Conservation (phyloP, 2,329 filamentous ascomycete species). For the Domatiomyces catenatus region DNA sequence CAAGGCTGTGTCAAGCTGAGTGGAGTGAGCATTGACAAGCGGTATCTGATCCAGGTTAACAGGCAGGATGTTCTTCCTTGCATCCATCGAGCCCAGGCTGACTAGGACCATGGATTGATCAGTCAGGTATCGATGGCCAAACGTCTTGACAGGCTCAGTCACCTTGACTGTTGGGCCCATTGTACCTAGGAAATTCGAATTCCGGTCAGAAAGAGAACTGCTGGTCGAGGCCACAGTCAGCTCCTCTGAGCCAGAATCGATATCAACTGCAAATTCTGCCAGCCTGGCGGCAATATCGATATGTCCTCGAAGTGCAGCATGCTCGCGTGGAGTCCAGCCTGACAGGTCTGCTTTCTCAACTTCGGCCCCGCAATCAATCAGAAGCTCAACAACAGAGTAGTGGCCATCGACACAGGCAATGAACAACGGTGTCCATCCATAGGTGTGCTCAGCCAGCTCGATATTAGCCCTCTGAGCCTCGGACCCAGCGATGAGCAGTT, state of each 20-base stretch:
- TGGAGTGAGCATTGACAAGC: conserved; percentile 72
- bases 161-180: conserved; percentile 30
- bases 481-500: conserved; percentile 56
- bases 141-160: conserved; percentile 76
- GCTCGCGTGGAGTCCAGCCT: conserved; percentile 87
- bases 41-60: conserved; percentile 82
- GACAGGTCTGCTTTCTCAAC: conserved; percentile 63
- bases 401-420: conserved; percentile 84
- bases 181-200: conserved; percentile 22
- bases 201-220: conserved; percentile 28
- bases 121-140: conserved; percentile 86
- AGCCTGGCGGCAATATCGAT: conserved; percentile 62
- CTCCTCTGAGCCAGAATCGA: conserved; percentile 12
- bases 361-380: conserved; percentile 65
- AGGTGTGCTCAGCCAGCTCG: conserved; percentile 66
- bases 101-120: conserved; percentile 81
- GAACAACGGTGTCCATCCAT: conserved; percentile 90
- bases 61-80: conserved; percentile 62
- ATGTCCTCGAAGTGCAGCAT: conserved; percentile 80
- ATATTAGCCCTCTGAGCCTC: conserved; percentile 57
- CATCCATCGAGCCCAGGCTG: conserved; percentile 88
- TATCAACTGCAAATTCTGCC: conserved; percentile 37
- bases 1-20: conserved; percentile 83
- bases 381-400: conserved; percentile 54
- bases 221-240: conserved; percentile 22